These are phyloP conservation scores for Eragrostis tef DNA, from an alignment of 202 grass and related monocot genomes.

Conservation along the genomic window DNA sequence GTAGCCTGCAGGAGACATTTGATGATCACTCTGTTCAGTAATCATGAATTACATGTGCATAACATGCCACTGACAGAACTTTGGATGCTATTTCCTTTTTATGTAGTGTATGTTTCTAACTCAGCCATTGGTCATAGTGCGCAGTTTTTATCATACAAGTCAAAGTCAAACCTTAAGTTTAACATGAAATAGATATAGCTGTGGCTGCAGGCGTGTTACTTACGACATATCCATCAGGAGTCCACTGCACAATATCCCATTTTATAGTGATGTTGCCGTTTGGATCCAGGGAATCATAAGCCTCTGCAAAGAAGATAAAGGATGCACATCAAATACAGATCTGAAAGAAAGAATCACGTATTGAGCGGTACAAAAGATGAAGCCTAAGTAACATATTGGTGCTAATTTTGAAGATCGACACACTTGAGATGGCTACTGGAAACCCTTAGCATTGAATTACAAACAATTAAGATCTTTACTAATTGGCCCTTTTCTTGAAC, in stretches of 20 bases:
- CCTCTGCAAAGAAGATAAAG: slow-evolving; percentile 60
- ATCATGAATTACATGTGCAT: slow-evolving; percentile 17
- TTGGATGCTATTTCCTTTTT: background rate
- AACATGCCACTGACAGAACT: background rate
- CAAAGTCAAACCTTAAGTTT: slow-evolving; percentile 22
- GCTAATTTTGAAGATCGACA: slow-evolving; percentile 23
- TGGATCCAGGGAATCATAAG: slow-evolving; percentile 91
- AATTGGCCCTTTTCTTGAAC: background rate
- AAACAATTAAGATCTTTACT: slow-evolving; percentile 11
- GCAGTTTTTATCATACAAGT: slow-evolving; percentile 19
- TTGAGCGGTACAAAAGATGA: background rate
- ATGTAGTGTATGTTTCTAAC: slow-evolving; percentile 23
- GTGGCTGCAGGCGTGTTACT: slow-evolving; percentile 44
- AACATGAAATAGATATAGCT: slow-evolving; percentile 25
- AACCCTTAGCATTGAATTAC: background rate
- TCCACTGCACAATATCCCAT: slow-evolving; percentile 95
- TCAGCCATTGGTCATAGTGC: slow-evolving; percentile 5
- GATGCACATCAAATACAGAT: slow-evolving; percentile 42
- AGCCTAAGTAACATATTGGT: background rate
- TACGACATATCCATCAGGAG: slow-evolving; percentile 70
- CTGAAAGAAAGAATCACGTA: background rate
- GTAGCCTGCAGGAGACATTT: slow-evolving; percentile 64
- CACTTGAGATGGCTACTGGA: background rate
- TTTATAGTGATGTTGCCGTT: slow-evolving; percentile 97
- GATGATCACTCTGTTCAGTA: background rate